These are phyloP conservation scores for Sequoiadendron giganteum DNA, from an alignment of 75 land plant species.

Conservation along the genomic window DNA sequence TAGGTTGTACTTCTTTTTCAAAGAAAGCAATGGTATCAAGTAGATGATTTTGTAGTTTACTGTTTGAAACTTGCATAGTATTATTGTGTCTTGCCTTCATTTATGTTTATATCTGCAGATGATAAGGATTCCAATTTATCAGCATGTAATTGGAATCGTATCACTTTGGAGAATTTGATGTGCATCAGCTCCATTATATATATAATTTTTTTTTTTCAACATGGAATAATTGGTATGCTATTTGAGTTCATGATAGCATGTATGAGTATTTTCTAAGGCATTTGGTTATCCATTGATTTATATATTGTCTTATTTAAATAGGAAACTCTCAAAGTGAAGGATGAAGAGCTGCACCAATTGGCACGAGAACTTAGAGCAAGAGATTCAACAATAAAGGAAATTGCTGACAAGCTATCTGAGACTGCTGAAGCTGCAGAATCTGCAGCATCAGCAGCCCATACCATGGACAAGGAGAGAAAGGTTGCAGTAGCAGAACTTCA, in stretches of 20 bases:
- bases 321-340: constrained; percentile 95
- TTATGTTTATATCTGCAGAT: not conserved
- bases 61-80: not conserved
- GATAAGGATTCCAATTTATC: not conserved
- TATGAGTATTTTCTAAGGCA: not conserved
- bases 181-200: not conserved
- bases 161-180: not conserved
- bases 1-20: not conserved
- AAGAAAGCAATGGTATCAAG: not conserved
- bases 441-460: constrained; percentile 88
- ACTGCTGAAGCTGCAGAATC: constrained; percentile 98
- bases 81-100: not conserved
- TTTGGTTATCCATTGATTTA: not conserved
- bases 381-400: constrained; percentile 88
- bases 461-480: constrained; percentile 83
- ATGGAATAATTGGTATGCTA: not conserved
- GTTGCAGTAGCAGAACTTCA: constrained; percentile 65
- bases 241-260: not conserved
- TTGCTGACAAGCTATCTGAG: constrained; percentile 91
- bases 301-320: constrained; percentile 13
- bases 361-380: constrained; percentile 81
- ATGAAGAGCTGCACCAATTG: constrained; percentile 89
- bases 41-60: not conserved
- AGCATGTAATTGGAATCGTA: not conserved
- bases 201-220: not conserved